These are phyloP conservation scores for Takashimella koratensis DNA, from an alignment of 1,284 basidiomycete genomes.

Conservation along the genomic window DNA sequence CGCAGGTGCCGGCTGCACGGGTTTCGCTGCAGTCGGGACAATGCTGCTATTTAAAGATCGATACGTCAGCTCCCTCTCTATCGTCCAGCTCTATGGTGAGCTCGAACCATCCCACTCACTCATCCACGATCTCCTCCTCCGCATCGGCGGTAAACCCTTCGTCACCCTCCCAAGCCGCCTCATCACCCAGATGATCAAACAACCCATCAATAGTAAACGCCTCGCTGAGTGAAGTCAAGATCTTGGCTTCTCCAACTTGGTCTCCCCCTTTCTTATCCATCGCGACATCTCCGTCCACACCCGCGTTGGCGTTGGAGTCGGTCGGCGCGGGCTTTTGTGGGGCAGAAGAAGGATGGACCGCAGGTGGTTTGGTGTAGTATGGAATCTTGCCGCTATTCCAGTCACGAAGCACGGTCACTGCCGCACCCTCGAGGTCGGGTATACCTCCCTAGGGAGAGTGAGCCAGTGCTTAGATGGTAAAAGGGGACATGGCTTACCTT, in stretches of 20 bases:
- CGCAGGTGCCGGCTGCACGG: background rate
- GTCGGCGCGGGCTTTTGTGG: constrained; percentile 12
- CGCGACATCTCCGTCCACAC: constrained; percentile 27
- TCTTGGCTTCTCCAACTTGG: constrained; percentile 42
- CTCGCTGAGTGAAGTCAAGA: constrained; percentile 42
- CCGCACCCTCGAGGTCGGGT: constrained; percentile 78
- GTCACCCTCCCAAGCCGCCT: constrained; percentile 42
- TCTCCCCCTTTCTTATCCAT: constrained; percentile 26
- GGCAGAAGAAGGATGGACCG: constrained; percentile 66
- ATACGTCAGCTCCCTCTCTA: too few relatives aligned
- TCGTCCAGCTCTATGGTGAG: too few relatives aligned
- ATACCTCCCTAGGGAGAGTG: constrained; percentile 66
- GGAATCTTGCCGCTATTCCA: constrained; percentile 97
- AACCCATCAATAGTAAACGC: constrained; percentile 48
- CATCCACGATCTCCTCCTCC: constrained; percentile 17
- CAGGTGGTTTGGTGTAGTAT: constrained; percentile 77
- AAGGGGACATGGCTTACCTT: constrained; percentile 55
- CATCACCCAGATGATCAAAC: constrained; percentile 40
- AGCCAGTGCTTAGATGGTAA: background rate
- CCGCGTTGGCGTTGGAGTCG: background rate
- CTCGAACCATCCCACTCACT: constrained; percentile 20
- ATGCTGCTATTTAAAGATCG: too few relatives aligned
- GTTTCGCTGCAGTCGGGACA: background rate
- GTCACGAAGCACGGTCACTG: constrained; percentile 80
- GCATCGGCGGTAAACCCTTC: constrained; percentile 13